These are phyloP conservation scores for Plantago ovata DNA, from an alignment of 257 asterid genomes.

Conservation along the genomic window DNA sequence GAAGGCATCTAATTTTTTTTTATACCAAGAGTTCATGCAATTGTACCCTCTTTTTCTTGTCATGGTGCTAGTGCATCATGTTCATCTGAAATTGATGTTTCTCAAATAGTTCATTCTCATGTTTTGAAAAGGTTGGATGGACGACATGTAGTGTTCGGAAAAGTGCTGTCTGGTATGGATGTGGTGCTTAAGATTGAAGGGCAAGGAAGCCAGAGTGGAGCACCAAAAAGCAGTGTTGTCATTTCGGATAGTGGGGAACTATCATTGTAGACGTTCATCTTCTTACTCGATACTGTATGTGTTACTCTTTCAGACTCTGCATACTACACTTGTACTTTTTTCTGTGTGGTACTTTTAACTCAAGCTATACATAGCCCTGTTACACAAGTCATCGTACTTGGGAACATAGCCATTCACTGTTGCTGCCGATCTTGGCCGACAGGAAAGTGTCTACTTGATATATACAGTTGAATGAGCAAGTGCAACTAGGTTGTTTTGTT, in stretches of 20 bases:
- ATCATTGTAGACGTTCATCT: slow-evolving; percentile 22
- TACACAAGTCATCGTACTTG: too few relatives aligned
- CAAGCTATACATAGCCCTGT: background rate
- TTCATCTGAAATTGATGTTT: background rate
- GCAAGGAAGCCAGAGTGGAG: slow-evolving; percentile 57
- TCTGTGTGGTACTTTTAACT: background rate
- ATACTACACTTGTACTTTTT: background rate
- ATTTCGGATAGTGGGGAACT: slow-evolving; percentile 73
- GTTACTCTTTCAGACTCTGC: background rate
- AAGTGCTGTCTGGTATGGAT: slow-evolving; percentile 89
- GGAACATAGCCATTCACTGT: too few relatives aligned
- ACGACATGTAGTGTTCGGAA: slow-evolving; percentile 86
- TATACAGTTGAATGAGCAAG: too few relatives aligned
- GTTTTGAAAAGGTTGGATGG: slow-evolving; percentile 70
- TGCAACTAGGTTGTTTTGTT: too few relatives aligned
- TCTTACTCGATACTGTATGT: background rate
- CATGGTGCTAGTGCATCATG: background rate
- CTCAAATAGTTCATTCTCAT: background rate
- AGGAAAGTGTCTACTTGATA: too few relatives aligned
- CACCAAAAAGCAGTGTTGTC: slow-evolving; percentile 50
- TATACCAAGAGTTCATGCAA: background rate
- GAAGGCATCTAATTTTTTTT: too few relatives aligned
- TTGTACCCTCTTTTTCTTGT: background rate
- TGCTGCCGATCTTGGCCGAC: too few relatives aligned
- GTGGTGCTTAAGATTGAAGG: slow-evolving; percentile 68